A percentile compares a stretch with the other conserved stretches of the same genome.
Conservation (phyloP, 345 rosid species). For the Citrus sinensis region DNA sequence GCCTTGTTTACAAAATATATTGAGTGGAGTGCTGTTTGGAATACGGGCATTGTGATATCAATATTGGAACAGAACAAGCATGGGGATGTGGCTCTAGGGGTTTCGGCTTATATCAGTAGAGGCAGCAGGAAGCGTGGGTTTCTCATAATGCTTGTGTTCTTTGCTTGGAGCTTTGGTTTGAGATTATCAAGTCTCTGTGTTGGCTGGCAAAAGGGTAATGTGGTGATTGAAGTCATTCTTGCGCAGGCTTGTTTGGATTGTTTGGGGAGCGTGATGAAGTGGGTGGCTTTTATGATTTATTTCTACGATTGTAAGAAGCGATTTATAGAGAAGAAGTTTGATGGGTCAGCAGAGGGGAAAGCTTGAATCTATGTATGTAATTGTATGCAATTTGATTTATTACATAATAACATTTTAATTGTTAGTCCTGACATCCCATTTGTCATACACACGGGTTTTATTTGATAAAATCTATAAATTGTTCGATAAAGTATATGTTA, state of each 20-base stretch:
- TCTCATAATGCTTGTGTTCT: constrained; percentile 11
- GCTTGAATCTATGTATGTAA: not conserved
- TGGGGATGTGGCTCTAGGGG: constrained; percentile 24
- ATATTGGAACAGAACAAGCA: constrained; percentile 32
- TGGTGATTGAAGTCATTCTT: not conserved
- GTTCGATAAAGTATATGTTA: no score
- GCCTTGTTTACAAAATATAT: constrained; percentile 12
- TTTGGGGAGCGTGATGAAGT: constrained; percentile 19
- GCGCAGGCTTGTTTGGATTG: constrained; percentile 14
- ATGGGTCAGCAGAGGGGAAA: constrained; percentile 25
- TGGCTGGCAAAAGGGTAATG: constrained; percentile 11
- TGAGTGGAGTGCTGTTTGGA: constrained; percentile 44
- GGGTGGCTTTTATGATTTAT: constrained; percentile 25
- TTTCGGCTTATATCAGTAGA: constrained; percentile 28
- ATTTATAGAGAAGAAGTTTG: constrained; percentile 20
- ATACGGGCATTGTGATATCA: constrained; percentile 29
- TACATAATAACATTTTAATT: no score
- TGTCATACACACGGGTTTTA: no score
- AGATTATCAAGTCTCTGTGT: constrained; percentile 16
- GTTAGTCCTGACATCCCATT: no score
- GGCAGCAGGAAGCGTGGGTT: constrained; percentile 26
- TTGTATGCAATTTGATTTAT: no score
- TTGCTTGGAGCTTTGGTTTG: constrained; percentile 20
- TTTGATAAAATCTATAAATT: no score
- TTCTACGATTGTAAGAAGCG: constrained; percentile 25